phyloP scores from a whole-genome alignment of 2,329 filamentous ascomycete genomes.

The Aspergillus sp. region DNA sequence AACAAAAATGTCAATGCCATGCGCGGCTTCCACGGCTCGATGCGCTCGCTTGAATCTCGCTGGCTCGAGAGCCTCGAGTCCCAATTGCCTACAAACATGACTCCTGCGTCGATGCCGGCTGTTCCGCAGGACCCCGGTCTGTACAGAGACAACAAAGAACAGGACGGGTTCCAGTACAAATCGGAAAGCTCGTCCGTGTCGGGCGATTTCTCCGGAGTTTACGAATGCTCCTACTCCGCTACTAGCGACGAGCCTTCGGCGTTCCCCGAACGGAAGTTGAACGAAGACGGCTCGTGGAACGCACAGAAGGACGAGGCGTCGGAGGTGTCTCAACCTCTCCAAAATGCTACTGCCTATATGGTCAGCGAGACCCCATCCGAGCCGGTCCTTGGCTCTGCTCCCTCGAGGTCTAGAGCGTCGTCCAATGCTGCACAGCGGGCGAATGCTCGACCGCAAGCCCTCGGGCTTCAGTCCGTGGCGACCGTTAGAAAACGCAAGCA shows the following conservation, averaged over 20 bases:
- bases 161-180: conserved; percentile 35
- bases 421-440: conserved; percentile 24
- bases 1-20: conserved; percentile 21
- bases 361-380: conserved; percentile 36
- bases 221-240: conserved; percentile 34
- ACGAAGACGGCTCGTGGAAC: conserved; percentile 34
- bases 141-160: conserved; percentile 18
- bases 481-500: conserved; percentile 39
- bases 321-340: conserved; percentile 23
- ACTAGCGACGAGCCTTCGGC: conserved; percentile 30
- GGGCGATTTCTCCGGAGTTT: conserved; percentile 33
- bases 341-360: conserved; percentile 35
- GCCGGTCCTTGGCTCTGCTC: conserved; percentile 24
- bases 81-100: conserved; percentile 31
- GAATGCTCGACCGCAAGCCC: conserved; percentile 28
- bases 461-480: conserved; percentile 31
- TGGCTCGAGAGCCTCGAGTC: conserved; percentile 36
- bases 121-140: conserved; percentile 17
- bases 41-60: conserved; percentile 33
- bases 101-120: conserved; percentile 23
- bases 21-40: conserved; percentile 24
- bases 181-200: conserved; percentile 40
- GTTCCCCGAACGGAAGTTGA: conserved; percentile 30
- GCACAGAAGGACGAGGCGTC: conserved; percentile 25
- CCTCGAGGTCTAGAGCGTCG: conserved; percentile 24